Evolutionary conservation across 2,329 filamentous ascomycete species (phyloP).

Genomic region (Botryotinia globosa): DNA sequence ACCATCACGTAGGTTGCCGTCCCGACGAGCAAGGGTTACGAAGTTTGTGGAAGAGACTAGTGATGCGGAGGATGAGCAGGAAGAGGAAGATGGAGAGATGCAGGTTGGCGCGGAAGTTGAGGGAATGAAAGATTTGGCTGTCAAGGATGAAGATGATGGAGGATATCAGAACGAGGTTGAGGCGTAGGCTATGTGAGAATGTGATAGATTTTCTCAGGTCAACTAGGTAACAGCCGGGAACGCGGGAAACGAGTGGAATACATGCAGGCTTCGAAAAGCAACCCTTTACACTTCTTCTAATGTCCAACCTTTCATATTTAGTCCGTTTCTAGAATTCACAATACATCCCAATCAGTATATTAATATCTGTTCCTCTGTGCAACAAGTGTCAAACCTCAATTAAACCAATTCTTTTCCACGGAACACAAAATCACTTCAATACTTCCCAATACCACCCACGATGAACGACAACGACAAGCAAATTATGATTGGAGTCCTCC

Average conservation of each 20-base stretch:
- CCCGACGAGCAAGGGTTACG: background rate
- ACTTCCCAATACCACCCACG: background rate
- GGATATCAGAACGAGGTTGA: background rate
- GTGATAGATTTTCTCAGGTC: background rate
- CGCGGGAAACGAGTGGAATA: background rate
- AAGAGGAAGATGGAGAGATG: background rate
- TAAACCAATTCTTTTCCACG: background rate
- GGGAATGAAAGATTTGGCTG: background rate
- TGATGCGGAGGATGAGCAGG: conserved; percentile 1
- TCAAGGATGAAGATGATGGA: background rate
- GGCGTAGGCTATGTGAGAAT: background rate
- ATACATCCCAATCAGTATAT: background rate
- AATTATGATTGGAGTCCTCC: background rate
- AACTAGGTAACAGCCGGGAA: background rate
- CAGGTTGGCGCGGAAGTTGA: background rate
- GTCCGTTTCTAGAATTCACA: background rate
- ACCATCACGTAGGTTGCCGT: conserved; percentile 1
- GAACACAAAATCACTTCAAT: too few relatives aligned
- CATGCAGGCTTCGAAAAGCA: background rate
- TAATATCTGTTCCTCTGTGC: background rate
- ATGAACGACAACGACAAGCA: conserved; percentile 15
- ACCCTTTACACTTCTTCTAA: background rate
- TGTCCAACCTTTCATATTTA: too few relatives aligned
- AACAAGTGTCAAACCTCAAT: background rate
- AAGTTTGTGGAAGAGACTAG: conserved; percentile 2